A percentile compares a stretch with the other conserved stretches of the same genome.
Evolutionary conservation across 169 alveolate genomes (phyloP).

Genomic region (Cryptosporidium tyzzeri): DNA sequence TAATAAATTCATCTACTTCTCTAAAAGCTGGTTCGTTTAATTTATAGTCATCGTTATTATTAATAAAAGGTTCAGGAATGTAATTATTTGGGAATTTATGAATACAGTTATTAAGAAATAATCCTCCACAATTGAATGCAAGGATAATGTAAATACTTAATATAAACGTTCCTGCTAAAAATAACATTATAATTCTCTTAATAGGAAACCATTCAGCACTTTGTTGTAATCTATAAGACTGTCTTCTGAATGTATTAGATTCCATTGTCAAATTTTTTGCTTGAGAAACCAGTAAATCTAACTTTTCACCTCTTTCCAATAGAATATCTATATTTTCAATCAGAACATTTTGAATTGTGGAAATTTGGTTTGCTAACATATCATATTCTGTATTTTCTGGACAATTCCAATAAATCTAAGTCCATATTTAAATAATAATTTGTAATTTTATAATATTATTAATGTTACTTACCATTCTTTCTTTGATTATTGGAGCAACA

Average conservation of each 20-base stretch:
- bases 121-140: constrained; percentile 16
- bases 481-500: constrained; percentile 49
- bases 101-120: constrained; percentile 10
- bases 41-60: not conserved
- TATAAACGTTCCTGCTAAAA: not conserved
- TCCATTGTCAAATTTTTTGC: constrained; percentile 25
- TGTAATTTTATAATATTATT: too few relatives aligned
- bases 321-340: constrained; percentile 59
- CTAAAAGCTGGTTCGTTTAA: too few relatives aligned
- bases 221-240: constrained; percentile 38
- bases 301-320: constrained; percentile 46
- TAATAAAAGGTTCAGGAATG: not conserved
- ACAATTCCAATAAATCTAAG: constrained; percentile 44
- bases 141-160: not conserved
- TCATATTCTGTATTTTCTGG: constrained; percentile 32
- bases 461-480: constrained; percentile 52
- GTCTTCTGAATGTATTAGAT: constrained; percentile 44
- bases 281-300: constrained; percentile 60
- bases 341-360: constrained; percentile 48
- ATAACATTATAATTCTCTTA: not conserved
- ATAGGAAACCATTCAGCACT: constrained; percentile 6
- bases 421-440: not conserved
- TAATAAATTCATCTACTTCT: not conserved
- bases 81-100: not conserved
- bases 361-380: constrained; percentile 28